Percentiles rank a stretch among this genome's conserved stretches.
Evolutionary conservation across 139 green algal genomes (phyloP).

Genomic region (Cymbomonas tetramitiformis): DNA sequence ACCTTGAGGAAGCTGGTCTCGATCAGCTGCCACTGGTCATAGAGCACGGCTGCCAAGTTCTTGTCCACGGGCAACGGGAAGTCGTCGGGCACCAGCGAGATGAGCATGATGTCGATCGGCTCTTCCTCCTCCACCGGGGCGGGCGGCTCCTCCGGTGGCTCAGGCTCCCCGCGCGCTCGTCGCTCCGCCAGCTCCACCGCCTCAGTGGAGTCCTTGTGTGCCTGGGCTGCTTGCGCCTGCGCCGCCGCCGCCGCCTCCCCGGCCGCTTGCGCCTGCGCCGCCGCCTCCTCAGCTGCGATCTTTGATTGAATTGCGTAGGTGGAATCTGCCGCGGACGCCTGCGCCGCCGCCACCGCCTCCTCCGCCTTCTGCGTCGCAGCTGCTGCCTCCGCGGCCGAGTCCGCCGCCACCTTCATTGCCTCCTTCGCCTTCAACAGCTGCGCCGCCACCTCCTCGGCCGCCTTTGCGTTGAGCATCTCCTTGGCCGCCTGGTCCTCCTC

Average conservation of each 20-base stretch:
- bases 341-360: slow-evolving; percentile 26
- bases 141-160: slow-evolving; percentile 12
- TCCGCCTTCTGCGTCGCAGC: slow-evolving; percentile 20
- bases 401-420: slow-evolving; percentile 26
- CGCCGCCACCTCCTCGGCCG: slow-evolving; percentile 6
- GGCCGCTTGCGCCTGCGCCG: slow-evolving; percentile 25
- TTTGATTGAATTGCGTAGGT: no score
- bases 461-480: slow-evolving; percentile 40
- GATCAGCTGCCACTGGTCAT: not conserved
- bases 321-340: no score
- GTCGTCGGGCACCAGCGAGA: not conserved
- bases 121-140: slow-evolving; percentile 9
- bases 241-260: slow-evolving; percentile 22
- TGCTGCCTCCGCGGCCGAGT: slow-evolving; percentile 35
- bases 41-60: slow-evolving; percentile 4
- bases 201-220: not conserved
- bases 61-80: slow-evolving; percentile 19
- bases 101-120: slow-evolving; percentile 2
- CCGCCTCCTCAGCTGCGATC: slow-evolving; percentile 26
- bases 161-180: slow-evolving; percentile 16
- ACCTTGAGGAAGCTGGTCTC: slow-evolving; percentile 4
- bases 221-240: slow-evolving; percentile 19
- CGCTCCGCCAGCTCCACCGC: not conserved
- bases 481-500: slow-evolving; percentile 35
- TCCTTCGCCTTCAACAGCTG: slow-evolving; percentile 36